Base-by-base conservation (phyloP, 257 asterid species). In the Salvia rosmarinus region DNA sequence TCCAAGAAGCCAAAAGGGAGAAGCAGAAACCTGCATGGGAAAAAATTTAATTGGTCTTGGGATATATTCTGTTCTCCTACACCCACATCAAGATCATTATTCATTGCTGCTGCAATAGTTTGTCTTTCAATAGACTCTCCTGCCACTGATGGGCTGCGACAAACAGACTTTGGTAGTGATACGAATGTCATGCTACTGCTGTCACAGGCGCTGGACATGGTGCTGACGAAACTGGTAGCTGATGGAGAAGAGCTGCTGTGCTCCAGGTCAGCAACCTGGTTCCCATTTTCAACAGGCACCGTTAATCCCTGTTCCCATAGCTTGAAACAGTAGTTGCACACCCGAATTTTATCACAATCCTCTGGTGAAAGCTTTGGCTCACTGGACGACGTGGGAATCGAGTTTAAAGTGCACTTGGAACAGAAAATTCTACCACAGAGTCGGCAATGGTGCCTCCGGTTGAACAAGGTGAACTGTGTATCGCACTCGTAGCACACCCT, bases 401-500 rank as follows among this genome's bases (percentile, higher is more conserved):
- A 82, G 68, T 88, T 86, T 11, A 96, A 89, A 3, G 98, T 89
- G 65, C 98, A 92, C 82, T 82, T 89, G 67, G 79, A 73, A 74
- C 98, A 92, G 81, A 92, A 92, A 61, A 92, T 82, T 47, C 96
- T 67, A 42, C 96, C 98, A 64, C 98, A 92, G 68, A 81, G 87
- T 34, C 98, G 88, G 77, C 98, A 92, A 59, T 92, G 98, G 81
- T 92, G 98, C 86, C 96, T 88, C 59, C 98, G 85, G 83, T 92
- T 92, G 65, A 89, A 78, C 82, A 88, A 84, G 6, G 87, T 84
- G 85, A 92, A 92, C 56, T 85, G 87, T 0, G 89, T 77, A 83
- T 92, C 98, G 73, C 98, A 92, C 39, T 89, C 95, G 75, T 92
- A 92, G 86, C 98, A 92, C 56, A 92, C 96, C 84, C 83, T 84